These are phyloP conservation scores for Gyrodon lividus DNA, from an alignment of 768 basidiomycete genomes.

Conservation along the genomic window DNA sequence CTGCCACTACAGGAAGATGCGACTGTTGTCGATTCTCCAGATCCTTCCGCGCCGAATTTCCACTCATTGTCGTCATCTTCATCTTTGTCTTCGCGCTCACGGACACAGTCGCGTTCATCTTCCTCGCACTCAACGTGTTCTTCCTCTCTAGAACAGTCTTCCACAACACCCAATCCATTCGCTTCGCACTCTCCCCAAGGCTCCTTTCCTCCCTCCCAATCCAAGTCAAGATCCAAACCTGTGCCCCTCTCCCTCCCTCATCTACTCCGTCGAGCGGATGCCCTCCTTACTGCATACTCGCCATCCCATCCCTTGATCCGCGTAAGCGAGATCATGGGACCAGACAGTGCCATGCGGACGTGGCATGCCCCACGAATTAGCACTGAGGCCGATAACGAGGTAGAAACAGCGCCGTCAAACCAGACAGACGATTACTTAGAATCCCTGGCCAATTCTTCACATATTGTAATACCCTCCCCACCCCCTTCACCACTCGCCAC, in stretches of 20 bases:
- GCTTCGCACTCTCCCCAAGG: slow-evolving; percentile 2
- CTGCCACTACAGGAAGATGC: not conserved
- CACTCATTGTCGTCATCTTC: not conserved
- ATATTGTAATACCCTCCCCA: slow-evolving; percentile 25
- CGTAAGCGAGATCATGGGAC: slow-evolving; percentile 68
- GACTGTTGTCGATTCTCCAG: not conserved
- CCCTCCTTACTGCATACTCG: slow-evolving; percentile 56
- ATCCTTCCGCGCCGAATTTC: not conserved
- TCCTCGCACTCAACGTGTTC: not conserved
- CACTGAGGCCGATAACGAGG: slow-evolving; percentile 1
- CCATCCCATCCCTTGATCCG: slow-evolving; percentile 55
- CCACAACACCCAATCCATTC: not conserved
- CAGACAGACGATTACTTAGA: slow-evolving; percentile 29
- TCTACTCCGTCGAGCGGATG: slow-evolving; percentile 58
- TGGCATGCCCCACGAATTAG: slow-evolving; percentile 46
- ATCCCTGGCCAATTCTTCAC: slow-evolving; percentile 21
- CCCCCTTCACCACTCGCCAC: slow-evolving; percentile 20
- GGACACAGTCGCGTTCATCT: slow-evolving; percentile 7
- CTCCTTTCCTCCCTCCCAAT: slow-evolving; percentile 4
- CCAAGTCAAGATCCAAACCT: slow-evolving; percentile 18
- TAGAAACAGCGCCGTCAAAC: slow-evolving; percentile 22
- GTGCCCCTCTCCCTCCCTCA: slow-evolving; percentile 41
- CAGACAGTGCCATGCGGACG: slow-evolving; percentile 72
- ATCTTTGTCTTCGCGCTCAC: not conserved
- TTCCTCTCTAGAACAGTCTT: not conserved